Evolutionary conservation across 192 early-diverging fungal genomes (phyloP).

Genomic region (Funneliformis geosporum): DNA sequence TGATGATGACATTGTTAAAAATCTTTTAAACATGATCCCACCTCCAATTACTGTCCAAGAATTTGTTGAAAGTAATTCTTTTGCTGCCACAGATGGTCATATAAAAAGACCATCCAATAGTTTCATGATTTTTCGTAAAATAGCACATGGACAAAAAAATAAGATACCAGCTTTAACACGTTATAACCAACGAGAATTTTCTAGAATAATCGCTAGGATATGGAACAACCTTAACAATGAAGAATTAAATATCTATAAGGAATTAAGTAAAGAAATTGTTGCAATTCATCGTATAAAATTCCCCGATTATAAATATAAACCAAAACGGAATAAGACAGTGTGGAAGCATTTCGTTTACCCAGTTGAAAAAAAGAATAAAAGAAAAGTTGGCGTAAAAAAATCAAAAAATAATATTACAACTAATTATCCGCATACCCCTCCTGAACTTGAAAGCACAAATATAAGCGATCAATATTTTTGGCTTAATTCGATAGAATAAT

Average conservation of each 20-base stretch:
- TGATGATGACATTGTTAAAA: not conserved
- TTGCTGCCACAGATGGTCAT: not conserved
- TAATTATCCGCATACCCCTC: too few relatives aligned
- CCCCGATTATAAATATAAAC: slow-evolving; percentile 8
- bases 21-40: not conserved
- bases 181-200: not conserved
- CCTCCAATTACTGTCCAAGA: not conserved
- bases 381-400: too few relatives aligned
- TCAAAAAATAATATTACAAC: too few relatives aligned
- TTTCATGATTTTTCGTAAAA: slow-evolving; percentile 9
- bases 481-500: too few relatives aligned
- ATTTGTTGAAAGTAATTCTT: not conserved
- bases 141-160: not conserved
- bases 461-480: too few relatives aligned
- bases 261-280: not conserved
- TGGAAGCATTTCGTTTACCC: not conserved
- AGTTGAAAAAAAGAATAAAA: too few relatives aligned
- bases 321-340: not conserved
- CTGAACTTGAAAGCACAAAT: too few relatives aligned
- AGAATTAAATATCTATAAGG: not conserved
- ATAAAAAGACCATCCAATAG: slow-evolving; percentile 4
- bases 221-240: not conserved
- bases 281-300: not conserved
- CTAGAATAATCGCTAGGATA: not conserved
- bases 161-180: not conserved